A percentile compares a stretch with the other conserved stretches of the same genome.
These are phyloP conservation scores for Picea sitchensis DNA, from an alignment of 75 land plant species.

Conservation along the genomic window DNA sequence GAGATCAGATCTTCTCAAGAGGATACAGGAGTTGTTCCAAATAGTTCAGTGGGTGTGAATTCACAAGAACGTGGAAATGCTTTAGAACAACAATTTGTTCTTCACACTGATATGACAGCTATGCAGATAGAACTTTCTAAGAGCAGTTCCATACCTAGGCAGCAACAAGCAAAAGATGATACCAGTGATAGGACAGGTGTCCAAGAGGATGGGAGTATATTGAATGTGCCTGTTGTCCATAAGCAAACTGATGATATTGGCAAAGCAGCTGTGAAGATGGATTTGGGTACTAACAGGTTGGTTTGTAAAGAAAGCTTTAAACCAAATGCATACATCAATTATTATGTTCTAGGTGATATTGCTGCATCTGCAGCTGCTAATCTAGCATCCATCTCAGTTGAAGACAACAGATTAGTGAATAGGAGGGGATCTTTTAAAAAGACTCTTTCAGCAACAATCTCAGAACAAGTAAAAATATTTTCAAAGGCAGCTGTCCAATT, in stretches of 20 bases:
- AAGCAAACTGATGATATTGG: background rate
- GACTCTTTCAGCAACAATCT: conserved; percentile 27
- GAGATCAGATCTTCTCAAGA: background rate
- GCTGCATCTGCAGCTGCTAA: conserved; percentile 89
- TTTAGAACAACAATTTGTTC: background rate
- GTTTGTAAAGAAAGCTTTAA: conserved; percentile 16
- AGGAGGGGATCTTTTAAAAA: conserved; percentile 22
- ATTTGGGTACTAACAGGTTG: background rate
- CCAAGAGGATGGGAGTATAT: background rate
- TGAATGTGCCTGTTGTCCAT: background rate
- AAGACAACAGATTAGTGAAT: conserved; percentile 27
- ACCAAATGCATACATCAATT: conserved; percentile 50
- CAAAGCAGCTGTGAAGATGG: background rate
- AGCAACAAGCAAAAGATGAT: background rate
- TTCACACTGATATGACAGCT: background rate
- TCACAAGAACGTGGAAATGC: background rate
- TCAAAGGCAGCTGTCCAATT: conserved; percentile 51
- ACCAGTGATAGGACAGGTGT: background rate
- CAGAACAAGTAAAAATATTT: conserved; percentile 76
- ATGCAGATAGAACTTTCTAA: background rate
- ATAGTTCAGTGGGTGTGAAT: background rate
- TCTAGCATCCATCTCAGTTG: conserved; percentile 50
- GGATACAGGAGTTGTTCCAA: background rate
- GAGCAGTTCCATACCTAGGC: background rate
- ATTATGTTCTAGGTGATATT: conserved; percentile 78